Evolutionary conservation across 768 basidiomycete species (phyloP).

Genomic region (Pleurotus tuber-regium): DNA sequence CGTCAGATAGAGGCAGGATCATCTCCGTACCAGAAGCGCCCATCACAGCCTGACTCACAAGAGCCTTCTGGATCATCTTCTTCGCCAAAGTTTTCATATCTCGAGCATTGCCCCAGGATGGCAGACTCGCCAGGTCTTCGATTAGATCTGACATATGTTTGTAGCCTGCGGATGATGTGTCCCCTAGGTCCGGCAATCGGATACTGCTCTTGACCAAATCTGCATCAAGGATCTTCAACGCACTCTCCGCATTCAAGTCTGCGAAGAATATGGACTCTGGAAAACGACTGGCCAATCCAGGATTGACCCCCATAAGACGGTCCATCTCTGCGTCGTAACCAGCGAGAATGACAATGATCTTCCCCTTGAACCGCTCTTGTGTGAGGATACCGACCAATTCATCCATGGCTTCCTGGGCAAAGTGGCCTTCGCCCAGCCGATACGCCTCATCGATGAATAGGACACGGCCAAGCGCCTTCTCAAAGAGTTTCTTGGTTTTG

Average conservation of each 20-base stretch:
- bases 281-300: slow-evolving; percentile 67
- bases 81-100: slow-evolving; percentile 57
- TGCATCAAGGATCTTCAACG: slow-evolving; percentile 46
- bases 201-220: slow-evolving; percentile 46
- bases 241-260: slow-evolving; percentile 47
- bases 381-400: slow-evolving; percentile 67
- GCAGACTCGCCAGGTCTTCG: slow-evolving; percentile 37
- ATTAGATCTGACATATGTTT: slow-evolving; percentile 37
- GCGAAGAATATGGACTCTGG: slow-evolving; percentile 55
- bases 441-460: slow-evolving; percentile 76
- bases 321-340: slow-evolving; percentile 74
- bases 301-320: slow-evolving; percentile 52
- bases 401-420: slow-evolving; percentile 71
- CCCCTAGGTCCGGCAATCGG: slow-evolving; percentile 31
- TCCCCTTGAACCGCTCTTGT: slow-evolving; percentile 50
- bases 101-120: slow-evolving; percentile 69
- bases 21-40: slow-evolving; percentile 9
- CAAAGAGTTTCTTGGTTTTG: slow-evolving; percentile 56
- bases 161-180: slow-evolving; percentile 27
- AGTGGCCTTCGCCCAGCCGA: slow-evolving; percentile 55
- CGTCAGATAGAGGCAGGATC: slow-evolving; percentile 24
- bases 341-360: slow-evolving; percentile 65
- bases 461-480: slow-evolving; percentile 64
- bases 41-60: slow-evolving; percentile 14
- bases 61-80: slow-evolving; percentile 41